Evolutionary conservation across 169 alveolate species (phyloP), one percentile per base, ranked within the genome.

Genomic region (Eimeria necatrix): DNA sequence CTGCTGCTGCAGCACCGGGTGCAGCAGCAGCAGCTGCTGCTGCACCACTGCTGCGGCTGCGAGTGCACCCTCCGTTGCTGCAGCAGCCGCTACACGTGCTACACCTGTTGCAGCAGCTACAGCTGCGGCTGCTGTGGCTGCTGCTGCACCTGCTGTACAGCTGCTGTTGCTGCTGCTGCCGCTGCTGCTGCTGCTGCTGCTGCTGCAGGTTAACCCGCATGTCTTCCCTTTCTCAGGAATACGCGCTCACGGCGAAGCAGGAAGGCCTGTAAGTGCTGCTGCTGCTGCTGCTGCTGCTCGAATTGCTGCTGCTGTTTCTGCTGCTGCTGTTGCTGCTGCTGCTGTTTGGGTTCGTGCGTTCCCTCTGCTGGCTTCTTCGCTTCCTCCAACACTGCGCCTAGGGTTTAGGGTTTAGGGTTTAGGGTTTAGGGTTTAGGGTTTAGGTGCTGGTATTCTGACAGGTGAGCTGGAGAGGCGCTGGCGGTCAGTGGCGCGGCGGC

Each of bases 211-310:
- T 52, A 96, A 96, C 83, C 97, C 95, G 9, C 97, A 96, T 59
- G 96, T 96, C 9, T 96, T 96, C 70, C 97, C 97, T 5, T 96
- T 96, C 83, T 88, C 95, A 24, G 97, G 97, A 26, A 83, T 96
- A 10, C 56, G 97, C 49, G 93, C 96, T 4, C 97, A 96, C 49
- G 97, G 97, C 6, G 97, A 96, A 74, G 97, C 97, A 24, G 97
- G 97, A 9, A 96, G 85, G 26, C 97, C 97, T 18, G 97, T 96
- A 49, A 41, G 93, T 8, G 68, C 12, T 18, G 84, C 53, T 41
- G 41, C 41, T 32, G 53, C 48, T 2, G 84, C 18, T 18, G 84
- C 80, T 86, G 61, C 22, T 8, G 12, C 1, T 52, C 0, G n/a
- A n/a, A n/a, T 18, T 26, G 68, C 24, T 32, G 41, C 41, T 32